Evolutionary conservation across 1,284 basidiomycete species (phyloP).

Genomic region (Thecaphora frezii): DNA sequence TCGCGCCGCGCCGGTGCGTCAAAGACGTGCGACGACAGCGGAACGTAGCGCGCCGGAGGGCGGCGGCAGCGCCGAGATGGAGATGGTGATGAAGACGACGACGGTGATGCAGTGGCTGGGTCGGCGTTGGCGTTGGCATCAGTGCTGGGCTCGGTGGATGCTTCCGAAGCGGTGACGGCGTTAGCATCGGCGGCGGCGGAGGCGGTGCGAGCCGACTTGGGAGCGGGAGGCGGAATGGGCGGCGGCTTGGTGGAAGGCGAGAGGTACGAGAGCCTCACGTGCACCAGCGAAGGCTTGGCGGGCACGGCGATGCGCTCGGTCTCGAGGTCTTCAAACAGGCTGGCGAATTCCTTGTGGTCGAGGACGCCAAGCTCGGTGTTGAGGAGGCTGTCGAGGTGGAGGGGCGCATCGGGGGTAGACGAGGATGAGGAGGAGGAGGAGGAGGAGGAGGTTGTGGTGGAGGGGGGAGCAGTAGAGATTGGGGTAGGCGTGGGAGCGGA

Average conservation of each 20-base stretch:
- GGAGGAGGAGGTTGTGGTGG: conserved; percentile 7
- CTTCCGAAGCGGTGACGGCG: neutral
- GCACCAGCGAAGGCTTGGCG: conserved; percentile 30
- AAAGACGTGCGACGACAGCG: conserved; percentile 81
- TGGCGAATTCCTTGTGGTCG: conserved; percentile 8
- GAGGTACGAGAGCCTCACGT: conserved; percentile 35
- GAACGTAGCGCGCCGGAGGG: conserved; percentile 60
- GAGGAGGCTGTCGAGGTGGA: conserved; percentile 5
- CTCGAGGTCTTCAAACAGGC: conserved; percentile 9
- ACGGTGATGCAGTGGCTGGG: neutral
- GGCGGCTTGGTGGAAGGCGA: conserved; percentile 11
- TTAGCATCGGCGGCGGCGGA: neutral
- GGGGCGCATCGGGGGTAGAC: neutral
- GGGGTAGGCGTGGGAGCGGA: too few relatives aligned
- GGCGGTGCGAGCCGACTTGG: too few relatives aligned
- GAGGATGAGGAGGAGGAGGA: conserved; percentile 1
- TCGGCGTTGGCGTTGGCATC: neutral
- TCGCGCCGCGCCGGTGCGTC: conserved; percentile 78
- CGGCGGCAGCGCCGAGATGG: too few relatives aligned
- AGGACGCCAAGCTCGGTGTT: conserved; percentile 25
- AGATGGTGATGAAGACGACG: too few relatives aligned
- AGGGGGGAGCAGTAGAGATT: too few relatives aligned
- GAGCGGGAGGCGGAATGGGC: neutral
- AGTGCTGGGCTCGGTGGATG: too few relatives aligned
- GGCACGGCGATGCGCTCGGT: conserved; percentile 30